Conservation (phyloP, 2,329 filamentous ascomycete genomes). For the Xylariaceae sp. region DNA sequence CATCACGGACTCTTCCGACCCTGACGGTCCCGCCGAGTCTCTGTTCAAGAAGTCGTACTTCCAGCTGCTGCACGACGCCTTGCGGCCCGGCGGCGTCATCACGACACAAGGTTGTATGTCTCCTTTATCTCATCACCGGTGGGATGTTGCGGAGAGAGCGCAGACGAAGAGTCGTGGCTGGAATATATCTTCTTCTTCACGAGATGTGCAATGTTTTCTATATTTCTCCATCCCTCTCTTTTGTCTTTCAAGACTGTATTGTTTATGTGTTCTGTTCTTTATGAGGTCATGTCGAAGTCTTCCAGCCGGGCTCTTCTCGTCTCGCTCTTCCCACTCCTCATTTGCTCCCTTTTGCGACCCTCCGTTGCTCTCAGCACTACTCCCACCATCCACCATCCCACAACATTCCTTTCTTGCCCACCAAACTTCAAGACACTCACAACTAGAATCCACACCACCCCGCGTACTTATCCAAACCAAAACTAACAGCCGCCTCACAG, state of each 20-base stretch:
- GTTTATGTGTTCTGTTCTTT: slow-evolving; percentile 1
- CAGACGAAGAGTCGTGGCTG: slow-evolving; percentile 23
- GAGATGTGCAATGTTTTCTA: not conserved
- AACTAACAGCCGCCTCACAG: slow-evolving; percentile 43
- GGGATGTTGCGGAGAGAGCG: not conserved
- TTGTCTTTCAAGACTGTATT: not conserved
- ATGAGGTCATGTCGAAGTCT: not conserved
- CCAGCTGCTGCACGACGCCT: slow-evolving; percentile 82
- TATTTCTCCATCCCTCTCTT: not conserved
- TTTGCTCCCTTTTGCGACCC: slow-evolving; percentile 4
- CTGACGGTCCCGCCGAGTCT: slow-evolving; percentile 91
- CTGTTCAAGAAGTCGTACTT: slow-evolving; percentile 99
- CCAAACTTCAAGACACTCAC: not conserved
- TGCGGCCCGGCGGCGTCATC: slow-evolving; percentile 95
- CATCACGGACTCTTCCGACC: slow-evolving; percentile 98
- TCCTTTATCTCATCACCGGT: slow-evolving; percentile 53
- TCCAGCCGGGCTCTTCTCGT: too few relatives aligned
- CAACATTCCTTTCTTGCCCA: not conserved
- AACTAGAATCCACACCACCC: too few relatives aligned
- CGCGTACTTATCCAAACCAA: not conserved
- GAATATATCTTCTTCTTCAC: slow-evolving; percentile 3
- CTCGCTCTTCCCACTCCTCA: too few relatives aligned
- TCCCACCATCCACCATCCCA: too few relatives aligned
- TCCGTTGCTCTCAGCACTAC: not conserved
- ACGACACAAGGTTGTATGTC: slow-evolving; percentile 99